These are phyloP conservation scores for Glaciozyma antarctica DNA, from an alignment of 768 basidiomycete species.

Conservation along the genomic window DNA sequence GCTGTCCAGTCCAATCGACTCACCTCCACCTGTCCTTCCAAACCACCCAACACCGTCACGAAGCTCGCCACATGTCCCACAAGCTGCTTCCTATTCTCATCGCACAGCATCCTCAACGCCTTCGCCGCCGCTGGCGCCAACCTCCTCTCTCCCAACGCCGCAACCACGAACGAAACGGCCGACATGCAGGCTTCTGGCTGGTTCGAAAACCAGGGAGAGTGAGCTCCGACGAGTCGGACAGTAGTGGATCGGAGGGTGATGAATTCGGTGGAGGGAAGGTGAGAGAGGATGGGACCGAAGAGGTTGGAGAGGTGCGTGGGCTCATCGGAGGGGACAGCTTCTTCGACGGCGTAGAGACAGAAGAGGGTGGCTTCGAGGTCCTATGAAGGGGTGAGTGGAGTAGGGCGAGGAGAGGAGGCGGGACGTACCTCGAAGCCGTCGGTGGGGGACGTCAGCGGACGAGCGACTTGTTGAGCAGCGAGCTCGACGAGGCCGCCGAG, in stretches of 20 bases:
- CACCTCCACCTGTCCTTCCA: constrained; percentile 40
- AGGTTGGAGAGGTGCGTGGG: constrained; percentile 52
- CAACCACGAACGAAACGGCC: constrained; percentile 41
- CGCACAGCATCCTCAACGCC: constrained; percentile 41
- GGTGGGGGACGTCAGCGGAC: constrained; percentile 33
- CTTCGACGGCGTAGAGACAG: constrained; percentile 39
- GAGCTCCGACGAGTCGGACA: constrained; percentile 40
- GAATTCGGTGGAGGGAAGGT: constrained; percentile 58
- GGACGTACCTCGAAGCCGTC: constrained; percentile 1
- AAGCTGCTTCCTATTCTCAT: constrained; percentile 40
- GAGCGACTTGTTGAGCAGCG: constrained; percentile 17
- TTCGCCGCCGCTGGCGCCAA: constrained; percentile 40
- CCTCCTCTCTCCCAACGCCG: constrained; percentile 35
- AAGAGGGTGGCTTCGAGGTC: constrained; percentile 43
- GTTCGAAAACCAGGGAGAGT: constrained; percentile 25
- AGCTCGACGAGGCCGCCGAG: constrained; percentile 36
- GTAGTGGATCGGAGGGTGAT: constrained; percentile 47
- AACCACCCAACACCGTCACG: constrained; percentile 40
- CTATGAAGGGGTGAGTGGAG: constrained; percentile 22
- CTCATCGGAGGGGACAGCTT: constrained; percentile 42
- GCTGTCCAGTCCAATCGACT: constrained; percentile 8
- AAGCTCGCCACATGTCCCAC: constrained; percentile 42
- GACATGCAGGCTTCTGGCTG: constrained; percentile 42
- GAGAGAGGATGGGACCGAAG: constrained; percentile 50
- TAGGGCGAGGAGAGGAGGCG: not conserved